Percentiles rank a stretch among this genome's conserved stretches.
phyloP scores from a whole-genome alignment of 768 basidiomycete species.

The Mycena sanguinolenta region DNA sequence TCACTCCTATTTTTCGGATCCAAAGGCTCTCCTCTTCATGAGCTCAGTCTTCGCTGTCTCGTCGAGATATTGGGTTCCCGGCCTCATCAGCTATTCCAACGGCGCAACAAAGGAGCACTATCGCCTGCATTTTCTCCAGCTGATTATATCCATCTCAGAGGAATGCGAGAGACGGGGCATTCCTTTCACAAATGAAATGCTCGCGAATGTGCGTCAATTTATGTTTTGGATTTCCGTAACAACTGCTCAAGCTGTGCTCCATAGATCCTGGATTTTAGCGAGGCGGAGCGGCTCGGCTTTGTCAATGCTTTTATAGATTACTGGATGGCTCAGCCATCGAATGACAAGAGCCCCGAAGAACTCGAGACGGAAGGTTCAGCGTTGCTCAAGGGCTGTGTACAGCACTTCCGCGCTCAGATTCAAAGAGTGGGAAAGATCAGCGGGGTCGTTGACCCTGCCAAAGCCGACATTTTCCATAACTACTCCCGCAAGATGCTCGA shows the following conservation, averaged over 20 bases:
- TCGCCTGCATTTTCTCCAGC: constrained; percentile 1
- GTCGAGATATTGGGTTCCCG: not conserved
- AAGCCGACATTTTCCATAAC: constrained; percentile 11
- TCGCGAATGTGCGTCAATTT: constrained; percentile 2
- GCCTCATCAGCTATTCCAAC: constrained; percentile 5
- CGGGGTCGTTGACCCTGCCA: not conserved
- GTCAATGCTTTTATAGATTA: constrained; percentile 7
- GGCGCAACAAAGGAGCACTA: not conserved
- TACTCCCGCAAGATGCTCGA: not conserved
- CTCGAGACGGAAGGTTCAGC: not conserved
- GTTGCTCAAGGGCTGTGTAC: constrained; percentile 18
- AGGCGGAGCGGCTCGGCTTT: constrained; percentile 17
- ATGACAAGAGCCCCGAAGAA: not conserved
- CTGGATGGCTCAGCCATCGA: not conserved
- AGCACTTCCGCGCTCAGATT: constrained; percentile 12
- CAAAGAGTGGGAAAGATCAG: constrained; percentile 1
- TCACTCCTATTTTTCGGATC: constrained; percentile 1
- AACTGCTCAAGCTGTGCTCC: too few species aligned
- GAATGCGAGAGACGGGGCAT: not conserved
- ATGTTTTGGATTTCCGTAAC: too few species aligned
- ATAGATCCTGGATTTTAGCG: constrained; percentile 14
- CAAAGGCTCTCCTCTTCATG: not conserved
- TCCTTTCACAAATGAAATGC: not conserved
- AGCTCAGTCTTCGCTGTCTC: not conserved
- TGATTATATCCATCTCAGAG: not conserved